phyloP scores from a whole-genome alignment of 192 early-diverging fungal species.

The Ambispora gerdemannii region DNA sequence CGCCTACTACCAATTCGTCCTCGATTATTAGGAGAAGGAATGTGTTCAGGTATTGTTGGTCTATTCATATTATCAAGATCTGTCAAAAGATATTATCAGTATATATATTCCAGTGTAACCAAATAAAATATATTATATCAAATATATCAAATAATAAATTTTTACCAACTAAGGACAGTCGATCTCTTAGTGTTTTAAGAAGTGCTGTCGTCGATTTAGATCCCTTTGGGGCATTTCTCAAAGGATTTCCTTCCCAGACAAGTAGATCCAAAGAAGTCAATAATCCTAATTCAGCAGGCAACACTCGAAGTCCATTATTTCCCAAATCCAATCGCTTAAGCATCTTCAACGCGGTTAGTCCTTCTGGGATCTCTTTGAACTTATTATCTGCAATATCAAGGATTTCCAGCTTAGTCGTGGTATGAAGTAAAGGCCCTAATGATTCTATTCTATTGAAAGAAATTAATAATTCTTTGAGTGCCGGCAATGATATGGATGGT shows the following conservation, averaged over 20 bases:
- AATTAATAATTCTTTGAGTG: constrained; percentile 46
- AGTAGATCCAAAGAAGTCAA: constrained; percentile 45
- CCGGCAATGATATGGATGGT: constrained; percentile 36
- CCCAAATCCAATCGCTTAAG: constrained; percentile 52
- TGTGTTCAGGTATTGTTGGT: constrained; percentile 19
- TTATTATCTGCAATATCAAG: constrained; percentile 47
- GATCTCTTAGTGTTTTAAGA: constrained; percentile 43
- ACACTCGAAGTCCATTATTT: constrained; percentile 42
- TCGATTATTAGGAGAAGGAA: neutral
- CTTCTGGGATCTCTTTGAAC: constrained; percentile 41
- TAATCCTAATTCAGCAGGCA: constrained; percentile 45
- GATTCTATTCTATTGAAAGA: constrained; percentile 38
- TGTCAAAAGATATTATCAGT: neutral
- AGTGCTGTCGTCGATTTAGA: constrained; percentile 39
- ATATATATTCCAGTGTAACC: too few relatives aligned
- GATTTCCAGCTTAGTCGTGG: constrained; percentile 36
- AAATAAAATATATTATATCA: neutral
- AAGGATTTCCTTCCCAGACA: constrained; percentile 50
- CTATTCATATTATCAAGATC: constrained; percentile 34
- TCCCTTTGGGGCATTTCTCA: constrained; percentile 40
- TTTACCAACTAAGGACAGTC: constrained; percentile 33
- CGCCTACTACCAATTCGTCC: constrained; percentile 4
- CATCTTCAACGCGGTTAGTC: constrained; percentile 33
- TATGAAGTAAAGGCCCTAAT: constrained; percentile 34
- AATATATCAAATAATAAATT: constrained; percentile 6